Conservation (phyloP, 257 asterid species). For the Solanum appendiculatum region DNA sequence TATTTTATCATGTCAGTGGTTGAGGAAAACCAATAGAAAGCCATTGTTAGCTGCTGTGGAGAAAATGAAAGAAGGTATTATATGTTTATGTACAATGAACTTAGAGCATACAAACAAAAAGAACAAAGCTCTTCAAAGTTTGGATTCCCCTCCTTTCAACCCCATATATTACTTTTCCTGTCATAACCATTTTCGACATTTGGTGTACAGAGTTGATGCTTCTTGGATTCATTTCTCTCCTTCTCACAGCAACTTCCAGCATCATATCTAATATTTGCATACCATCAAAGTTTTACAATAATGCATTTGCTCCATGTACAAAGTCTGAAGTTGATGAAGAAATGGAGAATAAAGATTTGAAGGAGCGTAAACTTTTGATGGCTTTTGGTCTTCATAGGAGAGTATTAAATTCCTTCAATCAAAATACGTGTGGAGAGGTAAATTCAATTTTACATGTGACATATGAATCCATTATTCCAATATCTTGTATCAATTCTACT, state of each 20-base stretch:
- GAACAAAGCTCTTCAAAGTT: not conserved
- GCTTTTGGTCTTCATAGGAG: slow-evolving; percentile 42
- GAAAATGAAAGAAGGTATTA: slow-evolving; percentile 56
- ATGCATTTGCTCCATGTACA: slow-evolving; percentile 80
- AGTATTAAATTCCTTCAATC: slow-evolving; percentile 46
- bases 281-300: slow-evolving; percentile 62
- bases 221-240: slow-evolving; percentile 95
- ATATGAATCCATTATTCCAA: not conserved
- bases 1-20: slow-evolving; percentile 50
- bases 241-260: slow-evolving; percentile 90
- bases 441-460: slow-evolving; percentile 2
- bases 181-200: slow-evolving; percentile 3
- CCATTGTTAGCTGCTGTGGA: slow-evolving; percentile 89
- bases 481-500: not conserved
- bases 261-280: slow-evolving; percentile 82
- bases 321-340: slow-evolving; percentile 47
- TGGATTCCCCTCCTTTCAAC: not conserved
- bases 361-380: slow-evolving; percentile 55
- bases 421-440: slow-evolving; percentile 71
- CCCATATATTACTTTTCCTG: not conserved
- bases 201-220: slow-evolving; percentile 84
- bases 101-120: not conserved
- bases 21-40: slow-evolving; percentile 67
- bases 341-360: slow-evolving; percentile 17
- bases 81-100: not conserved